Percentiles rank a stretch among this genome's conserved stretches.
These are phyloP conservation scores for Aspergillus sp. DNA, from an alignment of 2,329 filamentous ascomycete species.

Conservation along the genomic window DNA sequence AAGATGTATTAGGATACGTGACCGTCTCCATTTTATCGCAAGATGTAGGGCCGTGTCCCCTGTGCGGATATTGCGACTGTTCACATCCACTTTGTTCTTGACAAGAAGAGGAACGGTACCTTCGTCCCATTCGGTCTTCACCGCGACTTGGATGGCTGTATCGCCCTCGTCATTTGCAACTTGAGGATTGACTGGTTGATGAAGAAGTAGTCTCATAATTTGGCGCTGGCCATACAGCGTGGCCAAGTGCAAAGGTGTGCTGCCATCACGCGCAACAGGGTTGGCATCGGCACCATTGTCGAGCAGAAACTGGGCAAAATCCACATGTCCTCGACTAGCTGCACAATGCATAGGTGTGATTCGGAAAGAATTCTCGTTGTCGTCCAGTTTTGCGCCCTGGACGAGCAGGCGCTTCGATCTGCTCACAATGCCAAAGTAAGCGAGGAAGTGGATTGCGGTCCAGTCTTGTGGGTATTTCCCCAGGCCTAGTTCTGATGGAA, in stretches of 20 bases:
- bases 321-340: conserved; percentile 27
- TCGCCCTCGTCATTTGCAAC: conserved; percentile 20
- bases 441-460: conserved; percentile 29
- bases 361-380: conserved; percentile 23
- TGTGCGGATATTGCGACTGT: conserved; percentile 23
- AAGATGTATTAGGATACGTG: conserved; percentile 28
- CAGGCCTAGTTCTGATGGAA: conserved; percentile 24
- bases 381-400: conserved; percentile 25
- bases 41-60: conserved; percentile 31
- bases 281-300: conserved; percentile 26
- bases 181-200: conserved; percentile 14
- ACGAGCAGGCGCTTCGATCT: conserved; percentile 27
- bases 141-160: conserved; percentile 26
- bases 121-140: conserved; percentile 30
- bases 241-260: conserved; percentile 33
- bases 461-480: conserved; percentile 29
- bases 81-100: conserved; percentile 24
- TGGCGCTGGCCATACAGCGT: conserved; percentile 26
- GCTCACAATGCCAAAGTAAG: conserved; percentile 28
- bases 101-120: conserved; percentile 31
- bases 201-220: conserved; percentile 25
- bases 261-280: conserved; percentile 24
- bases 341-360: conserved; percentile 33
- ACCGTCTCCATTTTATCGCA: conserved; percentile 23
- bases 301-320: conserved; percentile 31